Percentiles rank a stretch among this genome's conserved stretches.
Evolutionary conservation across 1,284 basidiomycete species (phyloP).

Genomic region (Singerocomus inundabilis): DNA sequence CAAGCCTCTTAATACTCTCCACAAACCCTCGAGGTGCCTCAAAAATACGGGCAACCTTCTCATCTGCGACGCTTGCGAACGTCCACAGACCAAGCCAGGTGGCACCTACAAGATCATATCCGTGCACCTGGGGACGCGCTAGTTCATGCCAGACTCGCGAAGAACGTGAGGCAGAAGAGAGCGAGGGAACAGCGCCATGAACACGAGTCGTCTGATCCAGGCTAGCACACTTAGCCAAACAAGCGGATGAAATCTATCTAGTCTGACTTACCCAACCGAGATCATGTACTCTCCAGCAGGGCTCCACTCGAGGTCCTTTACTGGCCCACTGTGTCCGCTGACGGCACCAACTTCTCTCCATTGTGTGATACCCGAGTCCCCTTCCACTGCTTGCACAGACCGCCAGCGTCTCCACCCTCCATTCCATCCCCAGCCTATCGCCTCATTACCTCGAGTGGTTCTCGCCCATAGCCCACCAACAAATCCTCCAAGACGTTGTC

Average conservation of each 20-base stretch:
- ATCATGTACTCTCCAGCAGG: constrained; percentile 80
- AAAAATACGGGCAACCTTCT: constrained; percentile 90
- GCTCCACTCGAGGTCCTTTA: constrained; percentile 83
- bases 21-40: constrained; percentile 84
- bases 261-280: constrained; percentile 65
- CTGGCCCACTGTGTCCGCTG: constrained; percentile 77
- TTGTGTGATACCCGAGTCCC: constrained; percentile 35
- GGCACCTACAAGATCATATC: constrained; percentile 86
- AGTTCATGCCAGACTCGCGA: constrained; percentile 77
- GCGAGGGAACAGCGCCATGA: constrained; percentile 56
- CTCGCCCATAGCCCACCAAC: constrained; percentile 80
- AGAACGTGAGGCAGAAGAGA: constrained; percentile 8
- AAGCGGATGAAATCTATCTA: background rate
- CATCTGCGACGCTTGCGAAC: constrained; percentile 87
- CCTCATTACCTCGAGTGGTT: constrained; percentile 50
- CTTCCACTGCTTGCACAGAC: constrained; percentile 28
- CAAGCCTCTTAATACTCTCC: constrained; percentile 50
- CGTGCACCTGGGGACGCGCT: constrained; percentile 89
- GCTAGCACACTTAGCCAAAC: constrained; percentile 38
- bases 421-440: constrained; percentile 86
- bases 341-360: constrained; percentile 82
- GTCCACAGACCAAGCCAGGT: constrained; percentile 73
- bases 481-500: constrained; percentile 85
- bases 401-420: constrained; percentile 90
- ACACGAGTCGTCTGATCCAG: constrained; percentile 88